Base-by-base conservation (phyloP, 768 basidiomycete genomes). In the Termitomyces sp. region DNA sequence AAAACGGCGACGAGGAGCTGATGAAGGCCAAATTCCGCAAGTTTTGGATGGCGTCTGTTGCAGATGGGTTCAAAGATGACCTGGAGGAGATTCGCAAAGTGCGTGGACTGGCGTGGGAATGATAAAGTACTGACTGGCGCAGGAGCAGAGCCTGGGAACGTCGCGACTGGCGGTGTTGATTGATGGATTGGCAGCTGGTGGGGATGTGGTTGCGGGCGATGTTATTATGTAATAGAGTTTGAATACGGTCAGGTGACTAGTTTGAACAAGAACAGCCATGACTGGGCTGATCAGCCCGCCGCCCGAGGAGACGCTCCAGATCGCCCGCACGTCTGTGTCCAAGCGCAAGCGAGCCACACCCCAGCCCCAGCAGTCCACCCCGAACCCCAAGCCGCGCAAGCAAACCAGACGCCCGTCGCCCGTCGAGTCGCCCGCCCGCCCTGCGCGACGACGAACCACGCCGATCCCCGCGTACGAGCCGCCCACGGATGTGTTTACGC, bases 31-130 rank as follows among this genome's bases (percentile, higher is more conserved):
- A 77, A 44, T 94, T 94, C 68, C 75, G 86, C 55, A 86, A 86
- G 68, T 93, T 94, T 65, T 94, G 92, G 92, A 92, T 94, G 90
- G 73, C 83, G 2, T 83, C 87, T 0, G 79, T 93, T 7, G 88
- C 85, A 2, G 89, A 92, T 67, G 90, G 83, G 12, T 94, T 94
- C 71, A 82, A 81, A 60, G 86, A 88, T 46, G 92, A 94, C 68
- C 74, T 94, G n/a, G 90, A 92, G 64, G 79, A 85, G 64, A 86
- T 94, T 64, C 83, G 87, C 32, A 90, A 92, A 79, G 92, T 89
- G 53, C 12, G 18, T 32, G 5, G 10, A 42, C 50, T 58, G 14
- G 29, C 20, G 22, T 29, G 20, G 4, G 7, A 9, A 7, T 47
- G 44, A 39, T 52, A 27, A 54, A 8, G 51, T 52, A 32, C 14